A percentile compares a stretch with the other conserved stretches of the same genome.
phyloP scores from a whole-genome alignment of 2,329 filamentous ascomycete species.

The Fusarium pseudocircinatum region DNA sequence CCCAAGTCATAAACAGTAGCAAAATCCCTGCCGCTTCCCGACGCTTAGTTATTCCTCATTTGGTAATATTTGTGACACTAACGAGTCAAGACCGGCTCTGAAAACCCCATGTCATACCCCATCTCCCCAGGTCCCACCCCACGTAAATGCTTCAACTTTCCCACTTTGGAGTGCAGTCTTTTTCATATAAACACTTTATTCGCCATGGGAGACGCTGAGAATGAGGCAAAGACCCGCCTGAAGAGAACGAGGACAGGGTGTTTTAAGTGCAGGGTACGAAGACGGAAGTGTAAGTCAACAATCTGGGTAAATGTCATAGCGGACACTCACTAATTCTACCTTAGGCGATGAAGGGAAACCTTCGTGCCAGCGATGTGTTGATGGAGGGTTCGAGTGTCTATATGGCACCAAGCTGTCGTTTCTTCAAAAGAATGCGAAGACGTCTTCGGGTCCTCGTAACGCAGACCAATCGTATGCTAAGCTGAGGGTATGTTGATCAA shows the following conservation, averaged over 20 bases:
- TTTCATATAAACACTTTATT: neutral
- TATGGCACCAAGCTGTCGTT: slow-evolving; percentile 60
- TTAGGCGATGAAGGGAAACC: slow-evolving; percentile 63
- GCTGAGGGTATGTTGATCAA: slow-evolving; percentile 24
- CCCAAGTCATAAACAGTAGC: neutral
- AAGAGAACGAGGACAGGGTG: slow-evolving; percentile 56
- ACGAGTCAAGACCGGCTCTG: neutral
- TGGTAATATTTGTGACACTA: neutral
- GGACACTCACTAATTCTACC: slow-evolving; percentile 2
- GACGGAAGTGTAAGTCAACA: slow-evolving; percentile 55
- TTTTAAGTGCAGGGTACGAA: slow-evolving; percentile 58
- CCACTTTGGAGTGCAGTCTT: slow-evolving; percentile 24
- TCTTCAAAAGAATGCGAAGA: slow-evolving; percentile 59
- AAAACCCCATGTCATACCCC: neutral
- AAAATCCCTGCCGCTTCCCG: neutral
- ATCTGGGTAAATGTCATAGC: neutral
- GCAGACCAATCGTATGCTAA: slow-evolving; percentile 37
- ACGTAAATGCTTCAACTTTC: slow-evolving; percentile 35
- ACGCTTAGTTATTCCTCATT: slow-evolving; percentile 29
- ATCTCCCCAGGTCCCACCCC: neutral
- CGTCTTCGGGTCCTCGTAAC: slow-evolving; percentile 40
- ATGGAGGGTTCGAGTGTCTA: slow-evolving; percentile 57
- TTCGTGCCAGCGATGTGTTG: slow-evolving; percentile 57
- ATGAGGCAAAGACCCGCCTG: slow-evolving; percentile 36
- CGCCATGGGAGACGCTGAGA: slow-evolving; percentile 32